Evolutionary conservation across 371 early-diverging fungal species (phyloP).

Genomic region (Umbelopsis sp.): DNA sequence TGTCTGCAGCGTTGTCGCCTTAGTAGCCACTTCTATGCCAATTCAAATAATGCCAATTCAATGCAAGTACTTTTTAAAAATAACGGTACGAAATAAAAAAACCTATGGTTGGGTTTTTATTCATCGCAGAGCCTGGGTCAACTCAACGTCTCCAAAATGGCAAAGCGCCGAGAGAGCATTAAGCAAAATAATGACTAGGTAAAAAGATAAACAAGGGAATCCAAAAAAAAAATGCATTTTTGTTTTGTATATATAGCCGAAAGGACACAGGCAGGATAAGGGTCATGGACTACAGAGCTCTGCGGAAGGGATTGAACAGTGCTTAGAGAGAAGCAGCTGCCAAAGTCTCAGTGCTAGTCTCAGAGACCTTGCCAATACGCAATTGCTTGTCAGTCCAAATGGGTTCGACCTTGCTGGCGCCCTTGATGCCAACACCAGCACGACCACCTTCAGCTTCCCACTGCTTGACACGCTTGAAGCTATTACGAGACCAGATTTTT

Average conservation of each 20-base stretch:
- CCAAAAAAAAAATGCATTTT: background rate
- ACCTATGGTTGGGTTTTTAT: background rate
- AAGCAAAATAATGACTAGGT: background rate
- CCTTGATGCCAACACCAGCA: constrained; percentile 80
- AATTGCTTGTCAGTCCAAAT: constrained; percentile 71
- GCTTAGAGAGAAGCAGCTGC: constrained; percentile 1
- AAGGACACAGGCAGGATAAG: background rate
- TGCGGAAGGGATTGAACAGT: background rate
- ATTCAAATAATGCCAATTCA: too few relatives aligned
- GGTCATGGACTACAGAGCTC: constrained; percentile 6
- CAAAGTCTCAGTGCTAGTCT: background rate
- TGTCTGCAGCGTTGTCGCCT: too few relatives aligned
- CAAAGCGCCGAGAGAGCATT: background rate
- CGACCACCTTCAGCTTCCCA: constrained; percentile 87
- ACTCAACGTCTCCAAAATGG: background rate
- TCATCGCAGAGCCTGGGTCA: constrained; percentile 16
- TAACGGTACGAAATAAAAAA: background rate
- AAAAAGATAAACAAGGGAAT: background rate
- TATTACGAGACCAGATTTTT: constrained; percentile 85
- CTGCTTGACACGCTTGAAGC: constrained; percentile 82
- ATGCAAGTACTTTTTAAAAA: too few relatives aligned
- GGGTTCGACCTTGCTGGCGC: constrained; percentile 46
- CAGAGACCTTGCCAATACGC: constrained; percentile 24
- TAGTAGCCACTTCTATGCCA: too few relatives aligned
- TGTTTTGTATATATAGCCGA: background rate